Base-by-base conservation (phyloP, 2,329 filamentous ascomycete species). In the Fusarium mundagurra region DNA sequence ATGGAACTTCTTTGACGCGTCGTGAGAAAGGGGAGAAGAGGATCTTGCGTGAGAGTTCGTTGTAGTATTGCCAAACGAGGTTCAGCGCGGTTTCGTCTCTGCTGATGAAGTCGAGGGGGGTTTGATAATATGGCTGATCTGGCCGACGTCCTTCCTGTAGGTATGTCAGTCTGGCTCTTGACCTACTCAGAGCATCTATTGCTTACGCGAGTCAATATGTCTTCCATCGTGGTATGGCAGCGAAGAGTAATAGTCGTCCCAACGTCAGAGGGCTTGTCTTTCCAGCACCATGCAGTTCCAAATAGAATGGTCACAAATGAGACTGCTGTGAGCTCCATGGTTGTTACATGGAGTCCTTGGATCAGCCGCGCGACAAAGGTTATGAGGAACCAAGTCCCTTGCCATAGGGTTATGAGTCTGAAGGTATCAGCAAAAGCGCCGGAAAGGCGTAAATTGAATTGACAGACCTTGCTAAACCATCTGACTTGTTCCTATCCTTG, bases 251-350 rank as follows among this genome's bases (percentile, higher is more conserved):
- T 63, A 0, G 69, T 67, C 5, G 67, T 67, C 8, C 53, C 43
- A 2, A 72, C 59, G 17, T 61, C 67, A 16, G 61, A 64, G 13
- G 65, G 69, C 18, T 72, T 72, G 10, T 72, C 61, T n/a, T 63
- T 67, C 69, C 69, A 72, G 8, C 67, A 71, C 61, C 63, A 67
- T 10, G 69, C 63, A 6, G 62, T 72, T 22, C 69, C 67, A 27
- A 72, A 60, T 2, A 72, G 59, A 8, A 72, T 63, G 3, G 71
- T 34, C 0, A 71, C 63, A 2, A 72, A 72, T 0, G 69, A 61
- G 5, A 72, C 45, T 0, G 67, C 51, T 4, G 69, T 72, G 29
- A 72, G 67, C 38, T 72, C 67, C 55, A 72, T 67, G 2, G 69
- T 71, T 2, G 67, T 72, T 2, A 72, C 59, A 29, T 55, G 64